Conservation (phyloP, 163 green algal species). For the Prototheca stagnorum region DNA sequence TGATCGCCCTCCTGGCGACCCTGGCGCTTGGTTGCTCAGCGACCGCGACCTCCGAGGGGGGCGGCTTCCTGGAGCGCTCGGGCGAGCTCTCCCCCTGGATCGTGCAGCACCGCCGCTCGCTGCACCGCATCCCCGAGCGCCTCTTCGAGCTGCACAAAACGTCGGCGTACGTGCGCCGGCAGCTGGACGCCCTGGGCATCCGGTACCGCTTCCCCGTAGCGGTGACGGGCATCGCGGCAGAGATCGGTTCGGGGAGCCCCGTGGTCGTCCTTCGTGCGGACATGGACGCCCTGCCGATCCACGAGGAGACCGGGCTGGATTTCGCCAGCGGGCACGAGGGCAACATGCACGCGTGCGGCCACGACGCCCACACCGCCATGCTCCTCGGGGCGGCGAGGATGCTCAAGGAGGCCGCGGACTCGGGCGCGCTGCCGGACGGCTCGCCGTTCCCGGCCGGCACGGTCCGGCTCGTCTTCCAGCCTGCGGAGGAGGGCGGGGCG, state of each 20-base stretch:
- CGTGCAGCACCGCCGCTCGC: conserved; percentile 8
- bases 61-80: conserved; percentile 7
- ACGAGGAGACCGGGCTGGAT: conserved; percentile 28
- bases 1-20: no score
- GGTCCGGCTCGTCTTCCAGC: conserved; percentile 81
- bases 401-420: conserved; percentile 39
- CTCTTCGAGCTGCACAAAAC: conserved; percentile 26
- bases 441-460: conserved; percentile 33
- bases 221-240: conserved; percentile 50
- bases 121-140: conserved; percentile 26
- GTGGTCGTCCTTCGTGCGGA: conserved; percentile 68
- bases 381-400: conserved; percentile 61
- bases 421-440: neutral
- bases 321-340: conserved; percentile 23
- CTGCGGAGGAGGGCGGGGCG: conserved; percentile 79
- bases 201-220: conserved; percentile 18
- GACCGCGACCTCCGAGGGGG: no score
- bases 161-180: conserved; percentile 8
- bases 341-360: conserved; percentile 82
- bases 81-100: conserved; percentile 16
- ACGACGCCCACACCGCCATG: conserved; percentile 85
- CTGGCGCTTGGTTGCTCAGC: no score
- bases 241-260: conserved; percentile 38
- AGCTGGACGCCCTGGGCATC: conserved; percentile 22
- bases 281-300: conserved; percentile 81